These are phyloP conservation scores for Didymosphaeria variabile DNA, from an alignment of 2,329 filamentous ascomycete species.

Conservation along the genomic window DNA sequence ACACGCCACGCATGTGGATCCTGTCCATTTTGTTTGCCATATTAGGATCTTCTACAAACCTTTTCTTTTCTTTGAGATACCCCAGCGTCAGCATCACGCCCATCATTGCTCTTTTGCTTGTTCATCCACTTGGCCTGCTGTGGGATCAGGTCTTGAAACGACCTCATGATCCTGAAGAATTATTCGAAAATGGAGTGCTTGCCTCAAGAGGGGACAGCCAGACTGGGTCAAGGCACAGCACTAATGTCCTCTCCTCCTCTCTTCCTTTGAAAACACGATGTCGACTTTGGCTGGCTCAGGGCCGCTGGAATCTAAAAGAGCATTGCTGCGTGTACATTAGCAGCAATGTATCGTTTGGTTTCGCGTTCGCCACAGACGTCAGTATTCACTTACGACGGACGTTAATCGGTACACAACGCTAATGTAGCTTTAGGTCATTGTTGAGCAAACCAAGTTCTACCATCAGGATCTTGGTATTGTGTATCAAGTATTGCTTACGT, in stretches of 20 bases:
- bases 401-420: conserved; percentile 14
- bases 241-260: conserved; percentile 21
- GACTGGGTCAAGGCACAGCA: conserved; percentile 20
- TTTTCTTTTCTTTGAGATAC: conserved; percentile 91
- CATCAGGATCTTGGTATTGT: conserved; percentile 78
- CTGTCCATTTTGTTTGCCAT: conserved; percentile 82
- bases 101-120: conserved; percentile 84
- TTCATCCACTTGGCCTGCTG: conserved; percentile 81
- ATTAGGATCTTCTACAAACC: conserved; percentile 81
- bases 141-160: conserved; percentile 79
- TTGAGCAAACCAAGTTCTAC: conserved; percentile 90
- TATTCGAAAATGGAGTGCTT: conserved; percentile 67
- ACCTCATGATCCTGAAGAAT: conserved; percentile 62
- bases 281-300: conserved; percentile 80
- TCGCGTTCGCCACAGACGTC: conserved; percentile 86
- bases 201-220: conserved; percentile 23
- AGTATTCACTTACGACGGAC: conserved; percentile 26
- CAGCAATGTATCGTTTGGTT: conserved; percentile 89
- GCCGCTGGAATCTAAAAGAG: conserved; percentile 87
- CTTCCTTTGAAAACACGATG: conserved; percentile 52
- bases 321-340: conserved; percentile 89
- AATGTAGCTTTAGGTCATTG: conserved; percentile 68
- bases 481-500: conserved; percentile 83
- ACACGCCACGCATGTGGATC: conserved; percentile 87
- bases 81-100: conserved; percentile 90